Base-by-base conservation (phyloP, 192 early-diverging fungal species). In the Podila epigama region DNA sequence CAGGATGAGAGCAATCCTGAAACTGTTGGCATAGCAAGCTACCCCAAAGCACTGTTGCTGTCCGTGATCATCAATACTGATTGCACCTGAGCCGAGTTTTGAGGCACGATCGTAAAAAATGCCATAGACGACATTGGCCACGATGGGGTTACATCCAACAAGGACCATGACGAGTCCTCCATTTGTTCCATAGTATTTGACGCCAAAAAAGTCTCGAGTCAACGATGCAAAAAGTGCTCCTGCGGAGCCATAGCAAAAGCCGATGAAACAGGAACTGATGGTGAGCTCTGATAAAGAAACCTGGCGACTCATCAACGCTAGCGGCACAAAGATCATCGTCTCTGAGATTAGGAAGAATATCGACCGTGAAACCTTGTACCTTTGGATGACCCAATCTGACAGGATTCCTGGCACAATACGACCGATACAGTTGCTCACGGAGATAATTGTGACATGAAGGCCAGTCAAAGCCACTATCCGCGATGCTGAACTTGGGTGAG, bases 151-250 rank as follows among this genome's bases (percentile, higher is more conserved):
- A 44, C 60, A 56, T 8, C 73, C 73, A 20, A 68, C 68, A 16
- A 77, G 37, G 25, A 77, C 54, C 73, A 77, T 77, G 60, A 77
- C 73, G 56, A 77, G 67, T 34, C 73, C 73, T 25, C 66, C 68
- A 27, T 60, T 60, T 28, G 59, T 68, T 11, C 73, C 73, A 48
- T 68, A 77, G 36, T 77, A 77, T 18, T 37, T 60, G 27, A 55
- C 62, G 12, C 73, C 73, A 39, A 77, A 77, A 36, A 77, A 66
- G 42, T 77, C 73, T 18, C 73, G 66, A 0, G 63, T 66, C 73
- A 77, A 68, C 0, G 73, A 77, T 0, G 73, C 73, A 64, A 77
- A 77, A 2, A 77, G 37, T 2, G 73, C 73, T 2, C 73, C 73
- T 18, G 73, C 68, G 0, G 73, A 65, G 29, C 73, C 73, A 54